These are phyloP conservation scores for Heteromeles arbutifolia DNA, from an alignment of 306 rosid genomes.

Conservation along the genomic window DNA sequence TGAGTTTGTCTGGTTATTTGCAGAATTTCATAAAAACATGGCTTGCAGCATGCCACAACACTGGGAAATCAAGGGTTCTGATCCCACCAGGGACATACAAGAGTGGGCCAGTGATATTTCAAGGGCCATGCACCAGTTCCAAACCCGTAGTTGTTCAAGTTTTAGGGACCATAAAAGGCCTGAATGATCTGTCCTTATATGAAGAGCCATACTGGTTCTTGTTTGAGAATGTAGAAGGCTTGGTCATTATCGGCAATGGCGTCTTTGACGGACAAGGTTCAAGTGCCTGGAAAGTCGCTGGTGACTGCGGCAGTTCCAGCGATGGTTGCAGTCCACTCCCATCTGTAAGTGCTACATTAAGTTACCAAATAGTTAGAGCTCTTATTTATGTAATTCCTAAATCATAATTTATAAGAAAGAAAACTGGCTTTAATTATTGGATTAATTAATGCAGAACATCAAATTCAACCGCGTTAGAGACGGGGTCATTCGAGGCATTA, in stretches of 20 bases:
- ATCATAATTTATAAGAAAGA: neutral
- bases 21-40: conserved; percentile 67
- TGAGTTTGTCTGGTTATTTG: neutral
- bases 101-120: conserved; percentile 39
- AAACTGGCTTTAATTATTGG: neutral
- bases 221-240: conserved; percentile 39
- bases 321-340: conserved; percentile 39
- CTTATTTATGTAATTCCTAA: neutral
- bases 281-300: conserved; percentile 33
- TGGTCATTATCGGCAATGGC: conserved; percentile 59
- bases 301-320: conserved; percentile 22
- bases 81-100: conserved; percentile 52
- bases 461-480: conserved; percentile 19
- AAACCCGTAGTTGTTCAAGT: conserved; percentile 50
- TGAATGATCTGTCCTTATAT: conserved; percentile 34
- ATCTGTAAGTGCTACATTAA: conserved; percentile 35
- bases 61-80: conserved; percentile 32
- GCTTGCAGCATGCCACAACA: conserved; percentile 42
- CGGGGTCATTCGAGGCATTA: conserved; percentile 30
- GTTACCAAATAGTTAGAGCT: neutral
- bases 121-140: conserved; percentile 55
- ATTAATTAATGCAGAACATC: conserved; percentile 22
- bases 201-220: conserved; percentile 44
- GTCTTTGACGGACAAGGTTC: conserved; percentile 65
- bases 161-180: conserved; percentile 45